A percentile compares a stretch with the other conserved stretches of the same genome.
phyloP scores from a whole-genome alignment of 2,329 filamentous ascomycete species.

The Cercospora nicotianae region DNA sequence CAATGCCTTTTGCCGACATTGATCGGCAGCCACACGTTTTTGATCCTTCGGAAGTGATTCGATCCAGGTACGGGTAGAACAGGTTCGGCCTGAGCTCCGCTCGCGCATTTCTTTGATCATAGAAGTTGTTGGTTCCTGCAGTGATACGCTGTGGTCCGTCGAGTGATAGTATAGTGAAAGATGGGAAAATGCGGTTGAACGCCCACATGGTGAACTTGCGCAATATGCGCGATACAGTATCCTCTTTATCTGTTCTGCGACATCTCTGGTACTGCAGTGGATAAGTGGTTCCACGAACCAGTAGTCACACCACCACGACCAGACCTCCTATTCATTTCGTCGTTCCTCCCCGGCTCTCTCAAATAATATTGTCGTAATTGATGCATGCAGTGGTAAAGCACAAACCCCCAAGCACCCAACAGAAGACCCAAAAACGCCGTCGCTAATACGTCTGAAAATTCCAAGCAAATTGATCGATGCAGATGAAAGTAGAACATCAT shows the following conservation, averaged over 20 bases:
- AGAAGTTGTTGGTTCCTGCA: background rate
- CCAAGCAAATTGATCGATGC: background rate
- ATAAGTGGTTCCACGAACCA: background rate
- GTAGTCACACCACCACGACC: background rate
- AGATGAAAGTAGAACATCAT: constrained; percentile 5
- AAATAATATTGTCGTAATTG: background rate
- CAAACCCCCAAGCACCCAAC: background rate
- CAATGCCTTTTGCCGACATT: background rate
- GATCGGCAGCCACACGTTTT: constrained; percentile 1
- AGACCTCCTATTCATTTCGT: background rate
- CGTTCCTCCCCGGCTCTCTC: background rate
- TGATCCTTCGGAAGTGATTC: background rate
- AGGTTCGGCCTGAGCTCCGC: background rate
- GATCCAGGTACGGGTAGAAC: background rate
- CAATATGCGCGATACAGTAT: background rate
- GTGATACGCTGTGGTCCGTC: background rate
- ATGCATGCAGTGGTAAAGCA: background rate
- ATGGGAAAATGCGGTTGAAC: background rate
- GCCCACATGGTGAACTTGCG: background rate
- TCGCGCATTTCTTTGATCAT: background rate
- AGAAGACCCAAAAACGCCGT: constrained; percentile 6
- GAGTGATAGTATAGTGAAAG: background rate
- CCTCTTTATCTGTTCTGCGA: background rate
- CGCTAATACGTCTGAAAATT: constrained; percentile 8
- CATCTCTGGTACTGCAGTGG: background rate